Base-by-base conservation (phyloP, 345 rosid species). In the Mercurialis annua region DNA sequence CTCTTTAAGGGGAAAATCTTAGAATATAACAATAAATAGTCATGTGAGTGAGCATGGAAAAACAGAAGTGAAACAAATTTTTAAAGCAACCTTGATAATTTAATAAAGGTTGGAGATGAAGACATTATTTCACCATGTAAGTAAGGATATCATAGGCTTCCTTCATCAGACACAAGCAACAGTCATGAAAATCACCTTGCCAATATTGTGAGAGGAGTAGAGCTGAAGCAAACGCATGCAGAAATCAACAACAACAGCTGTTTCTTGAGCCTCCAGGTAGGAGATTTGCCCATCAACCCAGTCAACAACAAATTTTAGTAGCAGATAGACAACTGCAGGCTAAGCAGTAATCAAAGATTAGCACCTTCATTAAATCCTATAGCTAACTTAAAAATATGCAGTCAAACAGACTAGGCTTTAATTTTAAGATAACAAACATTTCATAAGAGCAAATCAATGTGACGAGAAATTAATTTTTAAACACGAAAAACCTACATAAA, bases 261-360 rank as follows among this genome's bases (percentile, higher is more conserved):
- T 94, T 77, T 94, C 98, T 70, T 76, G 86, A 66, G 92, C 85
- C 76, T 94, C 96, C 51, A 94, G 89, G 85, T 91, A 89, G 47
- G 90, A 79, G 70, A 94, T 85, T 85, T 91, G 98, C 62, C 96
- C 99, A 67, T 91, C 99, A 75, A 94, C 99, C 99, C 97, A 94
- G 69, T 81, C 89, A 71, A 86, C 96, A 64, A 91, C 84, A 77
- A 91, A 91, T 75, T 94, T 94, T 29, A 94, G 96, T 29, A 94
- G 91, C 75, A 84, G 83, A 79, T 91, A 94, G 42, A 94, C 80
- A 67, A 94, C 96, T 86, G 96, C 86, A 85, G 95, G 78, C 99
- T 94, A 77, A 65, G 78, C 66, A 83, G 82, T 43, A 71, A 71
- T 26, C 27, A 64, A 38, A 62, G 62, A 73, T 73, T 48, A 83